A percentile compares a stretch with the other conserved stretches of the same genome.
Evolutionary conservation across 1,139 yeast genomes (phyloP).

Genomic region (Cylindricascospora bacillispora): DNA sequence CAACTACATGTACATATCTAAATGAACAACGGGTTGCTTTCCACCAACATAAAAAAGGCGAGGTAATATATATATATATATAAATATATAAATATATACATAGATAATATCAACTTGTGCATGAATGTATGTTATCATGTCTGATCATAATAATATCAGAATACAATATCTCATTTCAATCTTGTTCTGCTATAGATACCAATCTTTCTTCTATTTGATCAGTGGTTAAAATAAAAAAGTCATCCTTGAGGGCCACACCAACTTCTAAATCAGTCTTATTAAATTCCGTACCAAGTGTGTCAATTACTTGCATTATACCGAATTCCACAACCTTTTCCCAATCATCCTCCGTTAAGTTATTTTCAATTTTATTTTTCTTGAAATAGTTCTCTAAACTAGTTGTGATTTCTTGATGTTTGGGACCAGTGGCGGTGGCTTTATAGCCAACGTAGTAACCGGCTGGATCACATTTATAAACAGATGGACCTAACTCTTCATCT

Average conservation of each 20-base stretch:
- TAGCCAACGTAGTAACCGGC: slow-evolving; percentile 92
- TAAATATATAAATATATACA: slow-evolving; percentile 1
- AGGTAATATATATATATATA: slow-evolving; percentile 1
- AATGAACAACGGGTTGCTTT: background rate
- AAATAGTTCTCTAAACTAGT: slow-evolving; percentile 85
- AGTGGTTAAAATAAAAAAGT: slow-evolving; percentile 57
- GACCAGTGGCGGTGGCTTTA: slow-evolving; percentile 91
- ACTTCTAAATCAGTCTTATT: slow-evolving; percentile 87
- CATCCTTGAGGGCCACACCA: slow-evolving; percentile 65
- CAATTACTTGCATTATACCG: slow-evolving; percentile 75
- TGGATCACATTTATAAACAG: slow-evolving; percentile 86
- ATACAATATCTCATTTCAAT: slow-evolving; percentile 39
- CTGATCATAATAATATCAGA: no score
- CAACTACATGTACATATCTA: background rate
- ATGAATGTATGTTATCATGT: no score
- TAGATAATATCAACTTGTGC: no score
- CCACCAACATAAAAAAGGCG: slow-evolving; percentile 1
- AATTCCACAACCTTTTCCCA: slow-evolving; percentile 86
- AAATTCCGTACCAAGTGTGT: slow-evolving; percentile 83
- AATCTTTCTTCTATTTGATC: slow-evolving; percentile 92
- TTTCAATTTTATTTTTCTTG: slow-evolving; percentile 34
- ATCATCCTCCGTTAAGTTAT: slow-evolving; percentile 42
- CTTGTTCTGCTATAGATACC: slow-evolving; percentile 91
- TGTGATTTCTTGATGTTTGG: slow-evolving; percentile 92
- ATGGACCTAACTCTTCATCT: slow-evolving; percentile 87